These are phyloP conservation scores for Flaveria trinervia DNA, from an alignment of 129 eudicot genomes.

Conservation along the genomic window DNA sequence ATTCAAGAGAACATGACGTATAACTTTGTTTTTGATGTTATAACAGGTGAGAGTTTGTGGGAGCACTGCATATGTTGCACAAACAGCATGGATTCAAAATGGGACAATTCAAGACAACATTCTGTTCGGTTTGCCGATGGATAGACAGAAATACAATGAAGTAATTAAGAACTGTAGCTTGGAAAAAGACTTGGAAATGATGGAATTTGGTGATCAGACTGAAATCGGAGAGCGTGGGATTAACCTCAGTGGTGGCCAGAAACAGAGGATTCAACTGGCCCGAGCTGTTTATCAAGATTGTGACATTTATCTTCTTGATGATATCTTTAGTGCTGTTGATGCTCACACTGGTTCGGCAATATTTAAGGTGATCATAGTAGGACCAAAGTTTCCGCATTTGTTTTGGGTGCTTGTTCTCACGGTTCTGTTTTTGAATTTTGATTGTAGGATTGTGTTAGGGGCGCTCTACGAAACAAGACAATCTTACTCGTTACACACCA, in stretches of 20 bases:
- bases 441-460: conserved; percentile 58
- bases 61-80: conserved; percentile 91
- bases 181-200: conserved; percentile 87
- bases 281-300: conserved; percentile 60
- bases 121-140: conserved; percentile 79
- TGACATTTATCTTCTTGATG: conserved; percentile 63
- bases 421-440: not conserved
- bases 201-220: conserved; percentile 89
- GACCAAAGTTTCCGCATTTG: not conserved
- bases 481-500: conserved; percentile 65
- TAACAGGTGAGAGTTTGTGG: conserved; percentile 82
- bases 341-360: conserved; percentile 59
- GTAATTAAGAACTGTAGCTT: conserved; percentile 70
- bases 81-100: conserved; percentile 79
- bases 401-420: not conserved
- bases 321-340: conserved; percentile 60
- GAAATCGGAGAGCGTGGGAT: conserved; percentile 66
- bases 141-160: conserved; percentile 53
- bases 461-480: conserved; percentile 49
- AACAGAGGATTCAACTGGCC: conserved; percentile 61
- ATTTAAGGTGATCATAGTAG: conserved; percentile 42
- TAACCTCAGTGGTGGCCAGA: conserved; percentile 63
- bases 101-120: conserved; percentile 76
- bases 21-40: conserved; percentile 19
- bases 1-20: not conserved